These are phyloP conservation scores for Barnettozyma vustinii DNA, from an alignment of 805 yeast genomes.

Conservation along the genomic window DNA sequence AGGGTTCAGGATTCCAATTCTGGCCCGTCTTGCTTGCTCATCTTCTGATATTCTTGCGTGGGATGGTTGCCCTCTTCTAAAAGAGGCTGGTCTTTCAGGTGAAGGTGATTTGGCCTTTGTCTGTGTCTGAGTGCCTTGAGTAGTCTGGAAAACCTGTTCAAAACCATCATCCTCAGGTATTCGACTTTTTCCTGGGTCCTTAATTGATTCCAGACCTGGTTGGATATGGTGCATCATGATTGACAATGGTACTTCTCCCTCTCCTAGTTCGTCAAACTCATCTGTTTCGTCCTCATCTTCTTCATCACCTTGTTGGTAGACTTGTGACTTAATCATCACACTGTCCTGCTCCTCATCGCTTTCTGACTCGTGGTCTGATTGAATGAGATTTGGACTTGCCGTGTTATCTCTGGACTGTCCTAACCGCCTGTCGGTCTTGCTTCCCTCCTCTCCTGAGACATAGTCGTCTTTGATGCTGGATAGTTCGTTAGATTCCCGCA, in stretches of 20 bases:
- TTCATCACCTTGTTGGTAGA: slow-evolving; percentile 5
- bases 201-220: neutral
- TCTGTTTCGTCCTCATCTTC: slow-evolving; percentile 20
- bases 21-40: slow-evolving; percentile 23
- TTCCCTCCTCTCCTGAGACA: slow-evolving; percentile 13
- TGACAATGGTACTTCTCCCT: slow-evolving; percentile 16
- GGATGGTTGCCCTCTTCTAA: neutral
- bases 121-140: neutral
- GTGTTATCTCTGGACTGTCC: neutral
- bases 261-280: slow-evolving; percentile 12
- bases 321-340: slow-evolving; percentile 1
- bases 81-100: neutral
- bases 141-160: neutral
- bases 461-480: slow-evolving; percentile 14
- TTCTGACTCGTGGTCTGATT: slow-evolving; percentile 20
- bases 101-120: neutral
- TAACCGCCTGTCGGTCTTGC: neutral
- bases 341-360: slow-evolving; percentile 8
- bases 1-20: slow-evolving; percentile 44
- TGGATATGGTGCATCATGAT: slow-evolving; percentile 12
- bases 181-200: neutral
- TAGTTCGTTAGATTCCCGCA: slow-evolving; percentile 18
- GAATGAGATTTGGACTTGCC: slow-evolving; percentile 7
- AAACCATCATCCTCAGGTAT: neutral
- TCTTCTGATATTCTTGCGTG: slow-evolving; percentile 9